These are phyloP conservation scores for Talaromyces marneffei DNA, from an alignment of 2,329 filamentous ascomycete genomes.

Conservation along the genomic window DNA sequence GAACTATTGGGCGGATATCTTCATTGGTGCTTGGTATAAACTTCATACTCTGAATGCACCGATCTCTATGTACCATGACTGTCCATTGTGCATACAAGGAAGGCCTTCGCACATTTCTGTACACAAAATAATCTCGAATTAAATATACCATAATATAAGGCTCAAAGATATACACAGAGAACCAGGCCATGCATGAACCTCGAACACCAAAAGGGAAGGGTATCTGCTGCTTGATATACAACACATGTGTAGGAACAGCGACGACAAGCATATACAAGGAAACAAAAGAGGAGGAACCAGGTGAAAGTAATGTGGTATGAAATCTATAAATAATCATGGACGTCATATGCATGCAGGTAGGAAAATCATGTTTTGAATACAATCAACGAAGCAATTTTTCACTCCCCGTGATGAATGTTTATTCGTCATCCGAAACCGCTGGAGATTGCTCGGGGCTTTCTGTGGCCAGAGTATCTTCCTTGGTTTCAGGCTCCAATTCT, in stretches of 20 bases:
- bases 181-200: not conserved
- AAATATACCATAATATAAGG: not conserved
- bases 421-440: constrained; percentile 28
- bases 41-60: not conserved
- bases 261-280: not conserved
- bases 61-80: not conserved
- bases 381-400: not conserved
- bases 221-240: constrained; percentile 6
- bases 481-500: constrained; percentile 29
- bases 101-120: not conserved
- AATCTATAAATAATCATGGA: constrained; percentile 4
- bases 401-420: constrained; percentile 8
- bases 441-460: constrained; percentile 27
- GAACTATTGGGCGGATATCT: not conserved
- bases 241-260: not conserved
- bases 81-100: not conserved
- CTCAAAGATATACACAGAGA: not conserved
- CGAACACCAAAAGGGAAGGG: constrained; percentile 3
- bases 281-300: not conserved
- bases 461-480: constrained; percentile 18
- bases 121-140: not conserved
- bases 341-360: not conserved
- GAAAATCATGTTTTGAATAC: not conserved
- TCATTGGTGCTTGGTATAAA: not conserved
- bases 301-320: not conserved